Conservation (phyloP, 139 green algal genomes). For the Pseudopediastrum boryanum region DNA sequence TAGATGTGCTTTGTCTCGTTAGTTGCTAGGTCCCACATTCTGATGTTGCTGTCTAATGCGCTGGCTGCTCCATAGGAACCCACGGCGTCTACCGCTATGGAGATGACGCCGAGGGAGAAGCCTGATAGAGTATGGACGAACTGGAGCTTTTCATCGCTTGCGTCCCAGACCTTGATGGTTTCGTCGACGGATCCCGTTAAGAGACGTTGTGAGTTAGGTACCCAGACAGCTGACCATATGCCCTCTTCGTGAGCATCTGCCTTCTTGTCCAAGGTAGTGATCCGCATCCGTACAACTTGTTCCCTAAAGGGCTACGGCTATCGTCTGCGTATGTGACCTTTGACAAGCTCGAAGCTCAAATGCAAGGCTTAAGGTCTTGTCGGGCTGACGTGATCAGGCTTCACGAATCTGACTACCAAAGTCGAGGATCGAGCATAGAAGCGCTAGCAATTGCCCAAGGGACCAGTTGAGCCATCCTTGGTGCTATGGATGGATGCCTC, state of each 20-base stretch:
- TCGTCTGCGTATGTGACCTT: no score
- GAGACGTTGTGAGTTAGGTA: constrained; percentile 51
- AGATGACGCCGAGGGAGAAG: constrained; percentile 86
- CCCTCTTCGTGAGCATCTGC: constrained; percentile 81
- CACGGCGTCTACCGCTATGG: constrained; percentile 65
- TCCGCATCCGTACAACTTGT: no score
- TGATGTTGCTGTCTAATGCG: constrained; percentile 83
- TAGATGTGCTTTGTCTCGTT: constrained; percentile 61
- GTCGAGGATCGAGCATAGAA: no score
- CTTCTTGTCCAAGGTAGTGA: constrained; percentile 54
- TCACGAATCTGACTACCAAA: no score
- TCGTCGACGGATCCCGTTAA: constrained; percentile 88
- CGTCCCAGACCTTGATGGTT: constrained; percentile 78
- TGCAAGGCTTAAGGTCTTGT: no score
- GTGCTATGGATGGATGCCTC: no score
- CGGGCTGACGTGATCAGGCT: no score
- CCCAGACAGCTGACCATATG: constrained; percentile 81
- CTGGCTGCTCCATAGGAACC: constrained; percentile 75
- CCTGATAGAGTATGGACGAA: constrained; percentile 64
- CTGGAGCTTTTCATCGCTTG: constrained; percentile 18
- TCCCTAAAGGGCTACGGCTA: no score
- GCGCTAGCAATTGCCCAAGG: no score
- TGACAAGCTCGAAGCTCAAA: no score
- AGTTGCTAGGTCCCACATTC: constrained; percentile 73
- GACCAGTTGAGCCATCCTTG: no score